Conservation (phyloP, 164 flowering plant species). For the Cinnamomum micranthum region DNA sequence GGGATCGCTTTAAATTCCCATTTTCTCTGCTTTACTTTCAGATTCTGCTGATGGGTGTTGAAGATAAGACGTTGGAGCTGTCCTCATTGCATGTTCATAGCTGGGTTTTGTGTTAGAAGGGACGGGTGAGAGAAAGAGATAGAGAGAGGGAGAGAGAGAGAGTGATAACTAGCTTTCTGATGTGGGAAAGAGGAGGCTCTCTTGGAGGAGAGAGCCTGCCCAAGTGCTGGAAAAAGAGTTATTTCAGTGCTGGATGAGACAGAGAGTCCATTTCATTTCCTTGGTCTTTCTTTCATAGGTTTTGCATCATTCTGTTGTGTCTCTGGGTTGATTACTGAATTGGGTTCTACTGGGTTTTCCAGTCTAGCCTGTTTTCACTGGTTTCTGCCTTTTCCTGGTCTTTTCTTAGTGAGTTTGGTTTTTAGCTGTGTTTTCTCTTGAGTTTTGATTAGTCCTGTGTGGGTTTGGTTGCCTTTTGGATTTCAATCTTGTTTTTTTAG, state of each 20-base stretch:
- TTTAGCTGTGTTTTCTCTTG: neutral
- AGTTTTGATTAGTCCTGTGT: neutral
- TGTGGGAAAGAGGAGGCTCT: conserved; percentile 71
- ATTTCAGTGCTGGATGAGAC: conserved; percentile 8
- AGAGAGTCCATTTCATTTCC: neutral
- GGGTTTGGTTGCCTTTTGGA: neutral
- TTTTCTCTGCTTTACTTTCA: neutral
- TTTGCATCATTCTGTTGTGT: neutral
- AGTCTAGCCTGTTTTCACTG: neutral
- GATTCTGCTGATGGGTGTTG: conserved; percentile 36
- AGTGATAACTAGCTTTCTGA: conserved; percentile 19
- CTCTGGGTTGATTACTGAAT: neutral
- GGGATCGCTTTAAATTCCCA: neutral
- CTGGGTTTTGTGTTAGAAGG: conserved; percentile 2
- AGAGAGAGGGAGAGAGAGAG: neutral
- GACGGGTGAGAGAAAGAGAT: neutral
- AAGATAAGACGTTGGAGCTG: conserved; percentile 18
- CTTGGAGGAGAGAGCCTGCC: conserved; percentile 67
- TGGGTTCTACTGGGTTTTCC: neutral
- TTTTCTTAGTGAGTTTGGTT: neutral
- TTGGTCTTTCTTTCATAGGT: neutral
- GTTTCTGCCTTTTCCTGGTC: neutral
- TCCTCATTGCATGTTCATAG: neutral
- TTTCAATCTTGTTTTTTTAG: neutral
- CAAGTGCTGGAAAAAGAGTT: conserved; percentile 3